Percentiles rank a stretch among this genome's conserved stretches.
Conservation (phyloP, 208 protist genomes). For the Trypanosoma melophagium region DNA sequence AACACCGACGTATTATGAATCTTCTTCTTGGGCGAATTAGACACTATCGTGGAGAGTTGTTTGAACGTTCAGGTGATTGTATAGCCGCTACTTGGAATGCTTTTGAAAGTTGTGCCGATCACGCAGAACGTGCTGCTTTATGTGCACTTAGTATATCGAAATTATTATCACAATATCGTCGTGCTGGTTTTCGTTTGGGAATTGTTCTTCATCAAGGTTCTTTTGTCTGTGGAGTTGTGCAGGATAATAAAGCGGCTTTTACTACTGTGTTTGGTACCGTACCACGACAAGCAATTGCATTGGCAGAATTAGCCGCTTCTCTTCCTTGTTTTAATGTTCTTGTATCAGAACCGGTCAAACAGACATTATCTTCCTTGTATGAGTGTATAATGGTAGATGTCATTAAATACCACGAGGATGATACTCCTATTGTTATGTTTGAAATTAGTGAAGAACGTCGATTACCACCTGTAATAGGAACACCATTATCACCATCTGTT, state of each 20-base stretch:
- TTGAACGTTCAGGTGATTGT: slow-evolving; percentile 71
- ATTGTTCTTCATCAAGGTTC: slow-evolving; percentile 79
- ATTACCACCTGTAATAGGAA: slow-evolving; percentile 7
- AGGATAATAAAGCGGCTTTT: slow-evolving; percentile 79
- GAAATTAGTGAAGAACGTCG: slow-evolving; percentile 48
- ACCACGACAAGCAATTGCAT: slow-evolving; percentile 50
- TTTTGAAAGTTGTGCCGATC: slow-evolving; percentile 75
- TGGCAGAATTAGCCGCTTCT: slow-evolving; percentile 62
- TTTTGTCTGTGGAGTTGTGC: slow-evolving; percentile 75
- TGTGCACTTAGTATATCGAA: slow-evolving; percentile 72
- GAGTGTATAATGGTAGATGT: slow-evolving; percentile 86
- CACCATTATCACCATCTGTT: slow-evolving; percentile 11
- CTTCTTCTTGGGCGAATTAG: slow-evolving; percentile 71
- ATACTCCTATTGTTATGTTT: slow-evolving; percentile 68
- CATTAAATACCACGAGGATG: slow-evolving; percentile 44
- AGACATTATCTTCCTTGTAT: slow-evolving; percentile 61
- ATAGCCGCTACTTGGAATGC: slow-evolving; percentile 82
- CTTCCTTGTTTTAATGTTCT: slow-evolving; percentile 55
- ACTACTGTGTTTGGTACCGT: slow-evolving; percentile 76
- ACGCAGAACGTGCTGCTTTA: slow-evolving; percentile 60
- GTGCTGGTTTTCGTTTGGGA: slow-evolving; percentile 66
- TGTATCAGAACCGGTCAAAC: slow-evolving; percentile 78
- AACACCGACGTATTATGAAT: slow-evolving; percentile 80
- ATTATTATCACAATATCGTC: slow-evolving; percentile 47
- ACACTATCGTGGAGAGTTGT: slow-evolving; percentile 65